These are phyloP conservation scores for Plasmopara halstedii DNA, from an alignment of 352 stramenopile genomes.

Conservation along the genomic window DNA sequence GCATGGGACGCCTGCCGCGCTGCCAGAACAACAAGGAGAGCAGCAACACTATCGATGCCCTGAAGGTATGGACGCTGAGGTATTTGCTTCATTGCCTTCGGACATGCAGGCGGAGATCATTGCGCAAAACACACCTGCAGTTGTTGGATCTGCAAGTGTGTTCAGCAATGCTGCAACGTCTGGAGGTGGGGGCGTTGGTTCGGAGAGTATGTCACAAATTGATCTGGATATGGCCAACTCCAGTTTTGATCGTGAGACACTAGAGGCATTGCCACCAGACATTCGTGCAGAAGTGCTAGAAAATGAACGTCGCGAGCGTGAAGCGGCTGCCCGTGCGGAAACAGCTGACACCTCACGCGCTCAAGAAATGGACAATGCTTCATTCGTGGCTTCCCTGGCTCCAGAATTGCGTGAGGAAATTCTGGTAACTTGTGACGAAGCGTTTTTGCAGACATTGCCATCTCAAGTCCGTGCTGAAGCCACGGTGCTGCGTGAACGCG, in stretches of 20 bases:
- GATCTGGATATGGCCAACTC: slow-evolving; percentile 81
- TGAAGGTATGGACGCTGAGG: slow-evolving; percentile 94
- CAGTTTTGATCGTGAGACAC: slow-evolving; percentile 92
- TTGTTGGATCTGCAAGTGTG: slow-evolving; percentile 15
- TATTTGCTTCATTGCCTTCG: slow-evolving; percentile 91
- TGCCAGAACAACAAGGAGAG: slow-evolving; percentile 20
- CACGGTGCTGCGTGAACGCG: slow-evolving; percentile 91
- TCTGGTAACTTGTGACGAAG: slow-evolving; percentile 92
- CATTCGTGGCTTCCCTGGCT: slow-evolving; percentile 93
- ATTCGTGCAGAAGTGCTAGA: slow-evolving; percentile 96
- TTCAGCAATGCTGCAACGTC: slow-evolving; percentile 25
- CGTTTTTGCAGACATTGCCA: slow-evolving; percentile 92
- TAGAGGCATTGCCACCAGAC: slow-evolving; percentile 95
- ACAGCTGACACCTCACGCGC: slow-evolving; percentile 90
- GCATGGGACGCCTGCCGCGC: slow-evolving; percentile 13
- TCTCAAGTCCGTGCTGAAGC: slow-evolving; percentile 93
- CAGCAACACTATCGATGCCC: slow-evolving; percentile 61
- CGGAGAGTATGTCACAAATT: slow-evolving; percentile 70
- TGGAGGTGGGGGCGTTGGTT: slow-evolving; percentile 23
- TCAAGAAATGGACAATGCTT: slow-evolving; percentile 98
- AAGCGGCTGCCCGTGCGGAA: slow-evolving; percentile 57
- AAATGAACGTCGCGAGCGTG: slow-evolving; percentile 91
- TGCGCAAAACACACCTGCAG: slow-evolving; percentile 52
- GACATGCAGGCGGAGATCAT: slow-evolving; percentile 97
- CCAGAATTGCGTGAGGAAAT: slow-evolving; percentile 96